These are phyloP conservation scores for Sutorius eximius DNA, from an alignment of 1,284 basidiomycete species.

Conservation along the genomic window DNA sequence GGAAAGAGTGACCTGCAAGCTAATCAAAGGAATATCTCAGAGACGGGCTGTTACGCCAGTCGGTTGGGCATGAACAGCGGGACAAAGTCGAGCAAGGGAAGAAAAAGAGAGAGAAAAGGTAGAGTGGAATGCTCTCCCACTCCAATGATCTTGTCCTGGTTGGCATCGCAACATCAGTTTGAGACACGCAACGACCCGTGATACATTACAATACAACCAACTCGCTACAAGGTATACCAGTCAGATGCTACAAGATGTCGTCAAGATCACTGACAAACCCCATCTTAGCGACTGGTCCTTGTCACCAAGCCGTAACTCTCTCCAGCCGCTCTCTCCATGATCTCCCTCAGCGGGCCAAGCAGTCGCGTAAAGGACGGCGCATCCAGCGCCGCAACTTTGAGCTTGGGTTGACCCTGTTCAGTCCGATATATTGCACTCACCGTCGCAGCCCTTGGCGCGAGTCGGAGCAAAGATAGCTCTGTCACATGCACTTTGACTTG, in stretches of 20 bases:
- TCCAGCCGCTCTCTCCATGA: slow-evolving; percentile 83
- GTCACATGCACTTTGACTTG: slow-evolving; percentile 11
- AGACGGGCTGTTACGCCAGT: not conserved
- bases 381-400: slow-evolving; percentile 92
- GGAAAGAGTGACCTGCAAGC: slow-evolving; percentile 23
- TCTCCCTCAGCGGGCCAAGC: slow-evolving; percentile 85
- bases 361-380: slow-evolving; percentile 93
- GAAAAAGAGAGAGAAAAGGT: not conserved
- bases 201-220: not conserved
- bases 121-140: slow-evolving; percentile 3
- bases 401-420: slow-evolving; percentile 54
- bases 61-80: slow-evolving; percentile 13
- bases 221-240: slow-evolving; percentile 6
- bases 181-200: not conserved
- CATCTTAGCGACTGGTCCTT: slow-evolving; percentile 28
- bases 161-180: slow-evolving; percentile 32
- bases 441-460: slow-evolving; percentile 89
- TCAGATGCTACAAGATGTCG: slow-evolving; percentile 11
- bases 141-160: slow-evolving; percentile 17
- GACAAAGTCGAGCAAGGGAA: not conserved
- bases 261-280: slow-evolving; percentile 1
- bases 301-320: slow-evolving; percentile 45
- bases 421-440: slow-evolving; percentile 75
- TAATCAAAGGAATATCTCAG: not conserved
- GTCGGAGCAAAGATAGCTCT: slow-evolving; percentile 84